phyloP scores from a whole-genome alignment of 75 land plant species.

The Sequoiadendron giganteum region DNA sequence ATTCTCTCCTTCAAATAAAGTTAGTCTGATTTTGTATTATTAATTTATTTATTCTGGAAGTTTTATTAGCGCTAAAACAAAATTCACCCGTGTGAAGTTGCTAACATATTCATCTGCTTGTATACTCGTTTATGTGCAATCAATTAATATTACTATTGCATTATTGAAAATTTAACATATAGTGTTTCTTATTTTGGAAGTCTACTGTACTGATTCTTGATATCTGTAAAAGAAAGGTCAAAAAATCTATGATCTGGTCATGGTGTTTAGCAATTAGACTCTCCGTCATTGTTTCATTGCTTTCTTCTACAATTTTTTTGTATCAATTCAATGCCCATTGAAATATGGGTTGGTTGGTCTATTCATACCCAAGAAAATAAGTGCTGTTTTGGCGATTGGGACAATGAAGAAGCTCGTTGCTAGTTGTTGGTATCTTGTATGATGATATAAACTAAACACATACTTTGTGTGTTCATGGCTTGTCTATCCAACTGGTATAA shows the following conservation, averaged over 20 bases:
- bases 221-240: background rate
- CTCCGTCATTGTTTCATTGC: no score
- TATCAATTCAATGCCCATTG: no score
- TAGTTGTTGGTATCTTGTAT: no score
- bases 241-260: background rate
- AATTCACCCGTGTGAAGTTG: background rate
- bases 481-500: no score
- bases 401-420: no score
- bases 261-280: background rate
- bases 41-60: background rate
- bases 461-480: no score
- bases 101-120: background rate
- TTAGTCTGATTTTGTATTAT: background rate
- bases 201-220: background rate
- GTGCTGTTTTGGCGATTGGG: no score
- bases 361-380: no score
- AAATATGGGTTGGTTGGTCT: no score
- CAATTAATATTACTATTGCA: background rate
- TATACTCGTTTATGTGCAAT: background rate
- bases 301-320: no score
- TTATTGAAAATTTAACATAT: background rate
- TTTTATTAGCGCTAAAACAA: background rate
- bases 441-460: no score
- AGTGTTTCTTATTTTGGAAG: background rate
- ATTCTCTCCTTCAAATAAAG: conserved; percentile 11